phyloP scores from a whole-genome alignment of 1,139 yeast genomes.

The Hyphopichia pseudoburtonii region DNA sequence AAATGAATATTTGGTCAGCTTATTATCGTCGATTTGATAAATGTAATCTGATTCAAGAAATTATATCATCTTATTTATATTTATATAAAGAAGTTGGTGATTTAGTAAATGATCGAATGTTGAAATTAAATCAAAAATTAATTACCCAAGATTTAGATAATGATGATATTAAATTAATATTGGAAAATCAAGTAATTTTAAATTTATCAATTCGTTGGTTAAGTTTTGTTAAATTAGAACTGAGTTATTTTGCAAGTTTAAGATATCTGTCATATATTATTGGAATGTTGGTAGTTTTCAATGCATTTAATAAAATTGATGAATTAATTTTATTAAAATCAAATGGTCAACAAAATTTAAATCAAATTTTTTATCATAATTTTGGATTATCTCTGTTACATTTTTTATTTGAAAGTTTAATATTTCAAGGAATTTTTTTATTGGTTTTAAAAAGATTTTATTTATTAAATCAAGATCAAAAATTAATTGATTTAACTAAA shows the following conservation, averaged over 20 bases:
- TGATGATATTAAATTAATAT: slow-evolving; percentile 17
- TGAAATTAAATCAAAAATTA: background rate
- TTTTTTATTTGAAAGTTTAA: slow-evolving; percentile 20
- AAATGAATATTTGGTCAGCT: slow-evolving; percentile 21
- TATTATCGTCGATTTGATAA: slow-evolving; percentile 25
- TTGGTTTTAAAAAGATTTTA: slow-evolving; percentile 18
- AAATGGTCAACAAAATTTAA: slow-evolving; percentile 12
- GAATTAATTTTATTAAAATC: slow-evolving; percentile 11
- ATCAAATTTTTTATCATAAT: slow-evolving; percentile 10
- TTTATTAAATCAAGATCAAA: slow-evolving; percentile 3
- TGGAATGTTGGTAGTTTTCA: slow-evolving; percentile 24
- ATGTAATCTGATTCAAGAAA: slow-evolving; percentile 14
- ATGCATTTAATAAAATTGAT: slow-evolving; percentile 25
- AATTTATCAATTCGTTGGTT: slow-evolving; percentile 30
- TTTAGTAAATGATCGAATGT: background rate
- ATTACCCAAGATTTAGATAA: background rate
- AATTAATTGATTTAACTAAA: slow-evolving; percentile 10
- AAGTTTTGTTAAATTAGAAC: slow-evolving; percentile 30
- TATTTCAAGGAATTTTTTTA: slow-evolving; percentile 26
- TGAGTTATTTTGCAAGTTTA: slow-evolving; percentile 33
- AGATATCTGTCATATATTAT: slow-evolving; percentile 20
- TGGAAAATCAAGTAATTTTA: slow-evolving; percentile 21
- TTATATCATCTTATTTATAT: slow-evolving; percentile 20
- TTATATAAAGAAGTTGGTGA: slow-evolving; percentile 19
- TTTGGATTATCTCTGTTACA: slow-evolving; percentile 15